Base-by-base conservation (phyloP, 2,329 filamentous ascomycete genomes). In the Aspergillus japonicus region DNA sequence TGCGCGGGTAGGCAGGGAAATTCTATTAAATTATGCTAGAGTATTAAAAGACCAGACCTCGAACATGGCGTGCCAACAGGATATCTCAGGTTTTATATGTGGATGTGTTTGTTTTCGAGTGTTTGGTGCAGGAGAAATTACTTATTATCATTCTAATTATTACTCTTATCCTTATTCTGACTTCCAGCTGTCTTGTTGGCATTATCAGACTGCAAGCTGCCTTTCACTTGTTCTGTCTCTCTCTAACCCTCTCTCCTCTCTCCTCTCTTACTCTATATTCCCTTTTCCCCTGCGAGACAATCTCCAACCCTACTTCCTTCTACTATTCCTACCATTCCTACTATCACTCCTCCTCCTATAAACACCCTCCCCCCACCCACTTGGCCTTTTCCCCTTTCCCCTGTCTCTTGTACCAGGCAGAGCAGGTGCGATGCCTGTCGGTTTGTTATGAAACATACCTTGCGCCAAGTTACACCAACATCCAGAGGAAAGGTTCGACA, bases 401-500 rank as follows among this genome's bases (percentile, higher is more conserved):
- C 19, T 39, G 29, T 35, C 50, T 52, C 21, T 19, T 35, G n/a
- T 21, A 19, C 50, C 16, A 42, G 39, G 16, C 39, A n/a, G 39
- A 42, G 5, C 39, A n/a, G 39, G 39, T 42, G 16, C 16, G 6
- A 42, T 42, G 39, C 39, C 39, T 42, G 39, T 42, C 16, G 39
- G 39, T 6, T 7, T 19, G 39, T 42, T 42, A 42, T 42, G 39
- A 42, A 42, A 42, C 39, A 42, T 42, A 54, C 33, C 35, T 23
- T 33, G 33, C 51, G 10, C 24, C 51, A 54, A 35, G 21, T 48
- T 51, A 54, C 52, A 55, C 51, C 47, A 52, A 42, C 14, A n/a
- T n/a, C 39, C 39, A 42, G 39, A 19, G 8, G 8, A 47, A 48
- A 47, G 10, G 42, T 47, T 42, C 54, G 48, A 59, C 59, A 48